Percentiles rank a stretch among this genome's conserved stretches.
Evolutionary conservation across 2,329 filamentous ascomycete species (phyloP).

Genomic region (Malbranchea cinnamomea): DNA sequence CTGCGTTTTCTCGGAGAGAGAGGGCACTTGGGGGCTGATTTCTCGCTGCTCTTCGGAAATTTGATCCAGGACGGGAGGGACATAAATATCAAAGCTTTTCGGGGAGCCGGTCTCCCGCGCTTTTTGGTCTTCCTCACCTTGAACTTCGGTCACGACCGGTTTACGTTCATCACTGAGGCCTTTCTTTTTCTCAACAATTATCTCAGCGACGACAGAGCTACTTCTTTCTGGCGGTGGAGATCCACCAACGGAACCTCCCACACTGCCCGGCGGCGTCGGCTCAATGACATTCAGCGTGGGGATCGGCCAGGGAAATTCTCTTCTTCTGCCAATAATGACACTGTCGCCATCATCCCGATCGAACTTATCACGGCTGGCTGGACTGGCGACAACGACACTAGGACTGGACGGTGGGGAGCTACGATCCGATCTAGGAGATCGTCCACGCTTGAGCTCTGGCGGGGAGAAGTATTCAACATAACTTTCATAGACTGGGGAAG

Average conservation of each 20-base stretch:
- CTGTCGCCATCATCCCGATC: slow-evolving; percentile 11
- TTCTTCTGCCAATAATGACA: slow-evolving; percentile 5
- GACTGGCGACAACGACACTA: slow-evolving; percentile 19
- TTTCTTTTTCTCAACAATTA: too few relatives aligned
- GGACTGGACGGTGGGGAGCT: slow-evolving; percentile 14
- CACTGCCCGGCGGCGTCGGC: slow-evolving; percentile 41
- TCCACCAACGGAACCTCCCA: slow-evolving; percentile 26
- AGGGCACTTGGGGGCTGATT: too few relatives aligned
- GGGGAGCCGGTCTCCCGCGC: too few relatives aligned
- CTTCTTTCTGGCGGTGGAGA: too few relatives aligned
- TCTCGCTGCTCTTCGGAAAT: too few relatives aligned
- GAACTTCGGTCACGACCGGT: too few relatives aligned
- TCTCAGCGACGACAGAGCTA: too few relatives aligned
- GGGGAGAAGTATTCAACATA: slow-evolving; percentile 30
- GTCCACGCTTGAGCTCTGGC: slow-evolving; percentile 24
- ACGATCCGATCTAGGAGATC: slow-evolving; percentile 8
- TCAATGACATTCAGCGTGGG: slow-evolving; percentile 42
- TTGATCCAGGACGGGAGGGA: too few relatives aligned
- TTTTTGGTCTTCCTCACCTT: too few relatives aligned
- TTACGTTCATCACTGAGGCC: too few relatives aligned
- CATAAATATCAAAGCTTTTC: too few relatives aligned
- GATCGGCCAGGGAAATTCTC: slow-evolving; percentile 29
- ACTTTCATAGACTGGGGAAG: slow-evolving; percentile 25
- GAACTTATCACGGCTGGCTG: slow-evolving; percentile 15
- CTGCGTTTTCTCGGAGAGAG: too few relatives aligned